These are phyloP conservation scores for Oryza coarctata DNA, from an alignment of 176 grass and related monocot genomes.

Conservation along the genomic window DNA sequence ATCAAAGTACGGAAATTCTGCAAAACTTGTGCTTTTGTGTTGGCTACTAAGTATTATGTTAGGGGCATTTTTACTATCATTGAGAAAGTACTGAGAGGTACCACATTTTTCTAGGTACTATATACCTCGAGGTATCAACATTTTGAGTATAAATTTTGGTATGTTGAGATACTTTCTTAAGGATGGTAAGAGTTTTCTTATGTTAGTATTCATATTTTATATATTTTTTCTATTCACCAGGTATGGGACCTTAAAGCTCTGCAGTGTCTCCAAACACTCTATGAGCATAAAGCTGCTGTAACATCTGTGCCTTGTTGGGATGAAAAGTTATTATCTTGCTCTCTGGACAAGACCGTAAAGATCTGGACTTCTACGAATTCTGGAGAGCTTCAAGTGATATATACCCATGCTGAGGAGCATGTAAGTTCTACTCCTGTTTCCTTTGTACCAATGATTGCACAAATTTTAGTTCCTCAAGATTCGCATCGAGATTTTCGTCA, in stretches of 20 bases:
- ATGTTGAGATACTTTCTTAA: too few species aligned
- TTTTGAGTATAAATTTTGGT: too few species aligned
- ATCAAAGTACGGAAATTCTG: constrained; percentile 29
- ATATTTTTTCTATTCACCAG: constrained; percentile 31
- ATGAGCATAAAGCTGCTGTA: constrained; percentile 55
- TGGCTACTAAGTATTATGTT: background rate
- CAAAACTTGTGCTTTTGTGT: background rate
- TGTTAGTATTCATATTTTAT: background rate
- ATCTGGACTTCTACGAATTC: constrained; percentile 47
- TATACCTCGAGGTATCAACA: too few species aligned
- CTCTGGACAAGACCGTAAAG: constrained; percentile 59
- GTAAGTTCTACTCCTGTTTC: constrained; percentile 25
- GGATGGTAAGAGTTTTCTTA: too few species aligned
- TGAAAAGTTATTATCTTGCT: constrained; percentile 61
- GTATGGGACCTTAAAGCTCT: constrained; percentile 55
- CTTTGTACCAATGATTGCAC: background rate
- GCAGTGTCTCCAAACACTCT: constrained; percentile 57
- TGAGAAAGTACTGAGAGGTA: too few species aligned
- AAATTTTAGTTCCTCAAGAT: background rate
- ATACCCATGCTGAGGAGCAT: constrained; percentile 58
- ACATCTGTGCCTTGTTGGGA: constrained; percentile 64
- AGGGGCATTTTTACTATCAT: too few species aligned
- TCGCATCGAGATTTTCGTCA: background rate
- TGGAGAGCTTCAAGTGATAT: constrained; percentile 43
- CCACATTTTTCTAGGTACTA: too few species aligned